A percentile compares a stretch with the other conserved stretches of the same genome.
phyloP scores from a whole-genome alignment of 1,139 yeast species.

The Taiozyma sp. region DNA sequence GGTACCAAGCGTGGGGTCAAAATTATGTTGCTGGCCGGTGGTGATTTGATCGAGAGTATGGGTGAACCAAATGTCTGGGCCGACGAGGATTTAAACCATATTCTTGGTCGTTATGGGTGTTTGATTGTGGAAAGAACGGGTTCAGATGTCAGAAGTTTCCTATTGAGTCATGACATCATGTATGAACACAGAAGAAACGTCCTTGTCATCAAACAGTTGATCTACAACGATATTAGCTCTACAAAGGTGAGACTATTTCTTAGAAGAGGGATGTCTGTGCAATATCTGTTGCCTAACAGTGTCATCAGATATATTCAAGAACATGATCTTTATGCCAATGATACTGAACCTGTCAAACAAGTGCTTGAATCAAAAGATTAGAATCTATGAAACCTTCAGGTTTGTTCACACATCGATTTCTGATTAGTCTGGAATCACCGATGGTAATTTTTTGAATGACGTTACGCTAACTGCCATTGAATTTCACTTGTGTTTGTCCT shows the following conservation, averaged over 20 bases:
- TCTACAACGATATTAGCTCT: constrained; percentile 92
- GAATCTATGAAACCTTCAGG: background rate
- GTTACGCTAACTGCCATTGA: background rate
- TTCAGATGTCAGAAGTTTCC: constrained; percentile 86
- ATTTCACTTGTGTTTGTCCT: background rate
- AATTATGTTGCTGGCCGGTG: constrained; percentile 96
- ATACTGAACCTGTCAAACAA: constrained; percentile 90
- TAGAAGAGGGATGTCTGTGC: constrained; percentile 95
- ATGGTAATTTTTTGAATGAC: background rate
- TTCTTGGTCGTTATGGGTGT: constrained; percentile 93
- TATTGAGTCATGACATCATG: constrained; percentile 92
- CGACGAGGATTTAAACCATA: constrained; percentile 91
- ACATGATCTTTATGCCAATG: constrained; percentile 77
- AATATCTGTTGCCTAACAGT: constrained; percentile 87
- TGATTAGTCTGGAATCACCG: background rate
- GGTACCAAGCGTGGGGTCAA: constrained; percentile 85
- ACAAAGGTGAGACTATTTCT: constrained; percentile 91
- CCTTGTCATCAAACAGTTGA: constrained; percentile 89
- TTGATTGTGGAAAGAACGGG: constrained; percentile 96
- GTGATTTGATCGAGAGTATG: constrained; percentile 96
- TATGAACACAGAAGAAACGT: constrained; percentile 94
- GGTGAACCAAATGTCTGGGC: constrained; percentile 99
- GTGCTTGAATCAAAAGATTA: constrained; percentile 37
- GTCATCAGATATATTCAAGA: constrained; percentile 95
- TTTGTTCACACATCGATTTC: background rate